These are phyloP conservation scores for Polygonum aviculare DNA, from an alignment of 148 eudicot genomes.

Conservation along the genomic window DNA sequence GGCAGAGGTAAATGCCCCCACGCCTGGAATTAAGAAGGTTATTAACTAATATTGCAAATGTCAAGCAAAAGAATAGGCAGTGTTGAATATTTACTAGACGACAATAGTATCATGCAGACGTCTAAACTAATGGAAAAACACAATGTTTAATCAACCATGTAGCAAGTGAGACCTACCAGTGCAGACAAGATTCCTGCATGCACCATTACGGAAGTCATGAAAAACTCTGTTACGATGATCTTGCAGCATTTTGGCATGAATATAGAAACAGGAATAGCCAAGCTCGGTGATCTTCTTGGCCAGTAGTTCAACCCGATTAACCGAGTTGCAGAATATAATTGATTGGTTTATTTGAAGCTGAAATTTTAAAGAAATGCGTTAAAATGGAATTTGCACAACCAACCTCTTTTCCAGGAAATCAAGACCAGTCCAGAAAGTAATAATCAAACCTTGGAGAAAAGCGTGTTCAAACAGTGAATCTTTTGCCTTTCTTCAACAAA, in stretches of 20 bases:
- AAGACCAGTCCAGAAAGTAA: not conserved
- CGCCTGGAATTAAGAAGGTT: not conserved
- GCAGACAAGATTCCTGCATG: conserved; percentile 93
- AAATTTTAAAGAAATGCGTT: conserved; percentile 8
- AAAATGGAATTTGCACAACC: not conserved
- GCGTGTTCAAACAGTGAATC: conserved; percentile 80
- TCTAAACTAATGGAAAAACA: not conserved
- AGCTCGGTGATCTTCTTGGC: conserved; percentile 90
- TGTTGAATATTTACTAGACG: not conserved
- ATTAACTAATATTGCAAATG: not conserved
- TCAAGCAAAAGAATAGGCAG: not conserved
- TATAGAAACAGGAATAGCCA: conserved; percentile 87
- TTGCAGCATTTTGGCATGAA: conserved; percentile 94
- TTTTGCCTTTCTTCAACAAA: conserved; percentile 95
- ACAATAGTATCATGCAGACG: not conserved
- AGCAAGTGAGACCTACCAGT: conserved; percentile 43
- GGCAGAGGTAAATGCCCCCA: not conserved
- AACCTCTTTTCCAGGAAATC: not conserved
- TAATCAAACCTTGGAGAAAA: conserved; percentile 76
- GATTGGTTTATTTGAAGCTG: conserved; percentile 98
- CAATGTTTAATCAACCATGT: not conserved
- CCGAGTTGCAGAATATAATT: conserved; percentile 91
- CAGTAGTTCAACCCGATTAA: conserved; percentile 79
- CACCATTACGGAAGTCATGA: conserved; percentile 90
- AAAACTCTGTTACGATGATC: conserved; percentile 90